Conservation (phyloP, 2,329 filamentous ascomycete genomes). For the Metarhizium robertsii region DNA sequence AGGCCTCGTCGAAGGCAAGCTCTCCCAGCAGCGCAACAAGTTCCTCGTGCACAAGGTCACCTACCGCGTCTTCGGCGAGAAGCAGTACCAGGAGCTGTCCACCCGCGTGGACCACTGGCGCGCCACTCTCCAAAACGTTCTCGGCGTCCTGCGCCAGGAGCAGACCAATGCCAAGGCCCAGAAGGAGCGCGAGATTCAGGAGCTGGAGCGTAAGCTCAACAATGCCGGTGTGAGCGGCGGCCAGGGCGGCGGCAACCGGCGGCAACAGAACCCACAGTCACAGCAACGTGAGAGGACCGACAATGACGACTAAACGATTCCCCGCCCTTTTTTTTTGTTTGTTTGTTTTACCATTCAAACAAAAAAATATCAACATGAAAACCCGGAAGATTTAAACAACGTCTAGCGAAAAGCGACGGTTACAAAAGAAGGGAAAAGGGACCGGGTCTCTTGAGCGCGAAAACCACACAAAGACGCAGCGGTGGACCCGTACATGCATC, state of each 20-base stretch:
- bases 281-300: constrained; percentile 41
- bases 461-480: not conserved
- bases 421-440: not conserved
- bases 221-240: constrained; percentile 27
- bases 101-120: constrained; percentile 88
- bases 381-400: not conserved
- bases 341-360: not conserved
- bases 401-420: too few relatives aligned
- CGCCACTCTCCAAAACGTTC: constrained; percentile 67
- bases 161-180: constrained; percentile 69
- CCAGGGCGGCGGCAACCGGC: constrained; percentile 21
- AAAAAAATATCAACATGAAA: not conserved
- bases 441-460: not conserved
- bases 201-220: constrained; percentile 58
- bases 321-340: not conserved
- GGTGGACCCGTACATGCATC: not conserved
- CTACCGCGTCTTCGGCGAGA: constrained; percentile 94
- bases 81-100: constrained; percentile 95
- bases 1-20: constrained; percentile 89
- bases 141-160: constrained; percentile 69
- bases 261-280: constrained; percentile 11
- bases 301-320: constrained; percentile 41
- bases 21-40: constrained; percentile 83
- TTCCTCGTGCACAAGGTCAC: constrained; percentile 95
- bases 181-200: constrained; percentile 67